phyloP scores from a whole-genome alignment of 2,329 filamentous ascomycete genomes.

The Aspergillus sp. region DNA sequence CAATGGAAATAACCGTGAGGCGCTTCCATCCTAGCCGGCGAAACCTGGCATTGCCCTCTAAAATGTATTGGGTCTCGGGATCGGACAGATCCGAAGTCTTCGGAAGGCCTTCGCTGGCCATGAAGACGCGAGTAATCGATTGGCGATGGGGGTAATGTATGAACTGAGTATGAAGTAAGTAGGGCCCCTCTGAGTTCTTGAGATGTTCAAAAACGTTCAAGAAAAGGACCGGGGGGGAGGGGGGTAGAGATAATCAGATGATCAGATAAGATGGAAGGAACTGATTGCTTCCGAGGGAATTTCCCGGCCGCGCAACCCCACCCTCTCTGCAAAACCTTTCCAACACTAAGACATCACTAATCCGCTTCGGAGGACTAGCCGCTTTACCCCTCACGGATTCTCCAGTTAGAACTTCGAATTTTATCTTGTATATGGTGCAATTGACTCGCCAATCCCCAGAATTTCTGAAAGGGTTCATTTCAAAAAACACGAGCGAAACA shows the following conservation, averaged over 20 bases:
- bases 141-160: neutral
- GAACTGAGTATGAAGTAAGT: neutral
- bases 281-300: neutral
- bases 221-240: neutral
- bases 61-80: neutral
- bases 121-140: neutral
- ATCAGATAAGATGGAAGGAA: neutral
- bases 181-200: too few species aligned
- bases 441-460: too few species aligned
- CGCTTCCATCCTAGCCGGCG: conserved; percentile 51
- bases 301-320: neutral
- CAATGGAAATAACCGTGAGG: conserved; percentile 51
- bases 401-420: too few species aligned
- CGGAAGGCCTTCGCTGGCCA: neutral
- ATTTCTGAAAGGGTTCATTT: too few species aligned
- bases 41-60: conserved; percentile 15
- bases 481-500: too few species aligned
- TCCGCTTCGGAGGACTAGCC: too few species aligned
- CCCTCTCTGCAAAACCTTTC: neutral
- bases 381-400: too few species aligned
- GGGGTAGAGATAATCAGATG: neutral
- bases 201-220: too few species aligned
- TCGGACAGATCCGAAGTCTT: conserved; percentile 5
- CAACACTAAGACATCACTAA: neutral
- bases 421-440: too few species aligned